phyloP scores from a whole-genome alignment of 176 grass and related monocot genomes.

The Pontederia crassipes region DNA sequence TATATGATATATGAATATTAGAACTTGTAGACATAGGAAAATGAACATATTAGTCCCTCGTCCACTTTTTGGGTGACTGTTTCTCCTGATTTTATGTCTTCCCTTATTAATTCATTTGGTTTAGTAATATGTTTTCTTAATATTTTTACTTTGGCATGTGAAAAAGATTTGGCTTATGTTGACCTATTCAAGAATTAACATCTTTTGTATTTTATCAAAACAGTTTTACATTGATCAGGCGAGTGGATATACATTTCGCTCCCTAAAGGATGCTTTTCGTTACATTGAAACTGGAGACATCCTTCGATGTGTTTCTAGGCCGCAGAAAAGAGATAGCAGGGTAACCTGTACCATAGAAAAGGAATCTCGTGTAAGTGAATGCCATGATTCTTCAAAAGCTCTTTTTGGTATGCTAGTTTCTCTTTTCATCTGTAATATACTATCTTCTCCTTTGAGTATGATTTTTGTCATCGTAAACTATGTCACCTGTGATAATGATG shows the following conservation, averaged over 20 bases:
- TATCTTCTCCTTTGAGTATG: too few relatives aligned
- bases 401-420: neutral
- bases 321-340: slow-evolving; percentile 8
- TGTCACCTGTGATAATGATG: too few relatives aligned
- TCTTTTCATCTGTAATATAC: neutral
- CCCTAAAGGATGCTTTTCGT: slow-evolving; percentile 36
- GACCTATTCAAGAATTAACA: neutral
- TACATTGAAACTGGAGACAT: slow-evolving; percentile 32
- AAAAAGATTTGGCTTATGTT: neutral
- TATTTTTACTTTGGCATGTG: neutral
- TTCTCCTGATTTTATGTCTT: too few relatives aligned
- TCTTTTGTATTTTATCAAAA: neutral
- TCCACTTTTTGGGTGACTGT: too few relatives aligned
- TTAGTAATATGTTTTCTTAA: too few relatives aligned
- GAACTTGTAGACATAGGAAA: too few relatives aligned
- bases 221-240: slow-evolving; percentile 35
- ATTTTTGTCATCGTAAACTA: too few relatives aligned
- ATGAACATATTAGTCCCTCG: too few relatives aligned
- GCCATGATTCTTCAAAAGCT: neutral
- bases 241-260: slow-evolving; percentile 29
- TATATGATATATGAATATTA: too few relatives aligned
- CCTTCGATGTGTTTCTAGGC: slow-evolving; percentile 16
- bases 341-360: slow-evolving; percentile 5
- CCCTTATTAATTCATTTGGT: too few relatives aligned
- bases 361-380: slow-evolving; percentile 25